Evolutionary conservation across 2,329 filamentous ascomycete genomes (phyloP).

Genomic region (Dothidotthia symphoricarpi): DNA sequence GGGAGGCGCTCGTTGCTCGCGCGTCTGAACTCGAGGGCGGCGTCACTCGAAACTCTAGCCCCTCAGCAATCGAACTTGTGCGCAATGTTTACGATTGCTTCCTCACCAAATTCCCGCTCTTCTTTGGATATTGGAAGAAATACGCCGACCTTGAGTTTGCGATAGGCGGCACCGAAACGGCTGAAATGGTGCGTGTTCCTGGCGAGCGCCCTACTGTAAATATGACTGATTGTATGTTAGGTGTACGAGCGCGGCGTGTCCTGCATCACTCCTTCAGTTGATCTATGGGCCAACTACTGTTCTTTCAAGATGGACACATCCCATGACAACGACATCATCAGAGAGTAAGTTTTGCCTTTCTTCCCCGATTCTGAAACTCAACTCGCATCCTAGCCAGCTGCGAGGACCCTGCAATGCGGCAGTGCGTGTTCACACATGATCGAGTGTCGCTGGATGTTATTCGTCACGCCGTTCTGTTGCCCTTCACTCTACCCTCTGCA

Average conservation of each 20-base stretch:
- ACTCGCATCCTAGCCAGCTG: slow-evolving; percentile 28
- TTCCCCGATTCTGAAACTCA: slow-evolving; percentile 28
- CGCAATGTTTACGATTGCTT: slow-evolving; percentile 90
- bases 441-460: slow-evolving; percentile 20
- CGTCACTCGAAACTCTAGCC: slow-evolving; percentile 93
- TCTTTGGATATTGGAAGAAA: slow-evolving; percentile 99
- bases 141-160: slow-evolving; percentile 98
- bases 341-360: slow-evolving; percentile 84
- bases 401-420: slow-evolving; percentile 12
- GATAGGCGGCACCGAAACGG: slow-evolving; percentile 92
- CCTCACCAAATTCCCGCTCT: slow-evolving; percentile 87
- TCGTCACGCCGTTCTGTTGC: slow-evolving; percentile 45
- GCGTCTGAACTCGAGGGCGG: slow-evolving; percentile 87
- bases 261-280: slow-evolving; percentile 88
- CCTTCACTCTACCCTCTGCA: slow-evolving; percentile 14
- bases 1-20: slow-evolving; percentile 86
- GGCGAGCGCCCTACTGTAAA: not conserved
- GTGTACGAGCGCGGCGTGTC: slow-evolving; percentile 94
- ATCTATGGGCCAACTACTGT: slow-evolving; percentile 97
- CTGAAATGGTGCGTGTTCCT: slow-evolving; percentile 72
- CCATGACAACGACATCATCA: slow-evolving; percentile 88
- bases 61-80: slow-evolving; percentile 83
- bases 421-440: slow-evolving; percentile 20
- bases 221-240: slow-evolving; percentile 46
- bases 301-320: slow-evolving; percentile 97